These are phyloP conservation scores for Gaeumannomyces sp. DNA, from an alignment of 2,329 filamentous ascomycete species.

Conservation along the genomic window DNA sequence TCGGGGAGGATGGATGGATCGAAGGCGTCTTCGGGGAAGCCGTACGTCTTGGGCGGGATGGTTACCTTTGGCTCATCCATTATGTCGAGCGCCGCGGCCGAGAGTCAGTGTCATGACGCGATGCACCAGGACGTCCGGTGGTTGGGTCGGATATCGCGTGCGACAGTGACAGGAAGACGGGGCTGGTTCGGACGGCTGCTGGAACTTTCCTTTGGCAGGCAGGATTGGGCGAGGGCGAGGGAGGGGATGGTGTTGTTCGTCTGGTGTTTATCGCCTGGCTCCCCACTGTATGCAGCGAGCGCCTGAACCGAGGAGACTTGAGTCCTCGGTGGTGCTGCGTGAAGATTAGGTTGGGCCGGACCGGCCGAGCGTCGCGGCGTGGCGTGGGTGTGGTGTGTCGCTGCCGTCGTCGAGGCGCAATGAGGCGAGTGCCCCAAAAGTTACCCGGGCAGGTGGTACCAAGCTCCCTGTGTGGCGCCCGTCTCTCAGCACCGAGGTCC, in stretches of 20 bases:
- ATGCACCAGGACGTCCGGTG: not conserved
- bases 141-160: not conserved
- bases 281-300: too few relatives aligned
- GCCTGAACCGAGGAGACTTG: not conserved
- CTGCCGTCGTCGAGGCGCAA: not conserved
- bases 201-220: not conserved
- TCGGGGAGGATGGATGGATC: slow-evolving; percentile 71
- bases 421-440: not conserved
- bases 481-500: not conserved
- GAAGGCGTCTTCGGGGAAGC: slow-evolving; percentile 57
- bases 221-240: not conserved
- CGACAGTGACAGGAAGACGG: not conserved
- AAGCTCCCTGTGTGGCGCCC: too few relatives aligned
- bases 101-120: slow-evolving; percentile 3
- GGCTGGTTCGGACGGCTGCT: not conserved
- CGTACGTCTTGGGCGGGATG: slow-evolving; percentile 37
- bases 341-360: not conserved
- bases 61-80: slow-evolving; percentile 16
- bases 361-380: not conserved
- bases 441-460: not conserved
- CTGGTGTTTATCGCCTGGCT: not conserved
- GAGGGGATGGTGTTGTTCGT: not conserved
- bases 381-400: not conserved
- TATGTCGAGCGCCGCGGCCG: slow-evolving; percentile 9
- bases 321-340: not conserved